These are phyloP conservation scores for Tricholoma bakamatsutake DNA, from an alignment of 768 basidiomycete species.

Conservation along the genomic window DNA sequence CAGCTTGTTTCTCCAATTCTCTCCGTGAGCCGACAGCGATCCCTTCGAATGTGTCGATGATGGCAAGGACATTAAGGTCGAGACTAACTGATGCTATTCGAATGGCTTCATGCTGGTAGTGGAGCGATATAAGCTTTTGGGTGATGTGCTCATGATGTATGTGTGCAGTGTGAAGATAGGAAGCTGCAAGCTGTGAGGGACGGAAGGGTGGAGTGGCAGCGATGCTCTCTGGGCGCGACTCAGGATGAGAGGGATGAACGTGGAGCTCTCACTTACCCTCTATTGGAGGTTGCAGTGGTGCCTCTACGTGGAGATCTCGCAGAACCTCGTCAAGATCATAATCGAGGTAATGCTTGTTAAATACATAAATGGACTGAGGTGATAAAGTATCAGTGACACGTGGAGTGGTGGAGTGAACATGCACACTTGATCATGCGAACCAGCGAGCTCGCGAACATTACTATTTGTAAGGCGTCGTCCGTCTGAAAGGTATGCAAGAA, in stretches of 20 bases:
- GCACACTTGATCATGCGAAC: conserved; percentile 65
- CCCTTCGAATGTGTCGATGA: conserved; percentile 64
- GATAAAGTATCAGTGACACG: conserved; percentile 1
- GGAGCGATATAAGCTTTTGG: conserved; percentile 45
- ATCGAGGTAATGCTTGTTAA: conserved; percentile 78
- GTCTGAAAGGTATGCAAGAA: conserved; percentile 76
- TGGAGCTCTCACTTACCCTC: conserved; percentile 45
- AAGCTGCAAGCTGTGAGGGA: conserved; percentile 58
- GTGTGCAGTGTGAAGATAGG: conserved; percentile 60
- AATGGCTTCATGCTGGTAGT: conserved; percentile 63
- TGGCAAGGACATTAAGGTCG: conserved; percentile 66
- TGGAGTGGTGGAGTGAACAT: background rate
- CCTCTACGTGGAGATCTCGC: conserved; percentile 51
- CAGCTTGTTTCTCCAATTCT: conserved; percentile 64
- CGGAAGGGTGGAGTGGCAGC: conserved; percentile 69
- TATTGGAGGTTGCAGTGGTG: conserved; percentile 61
- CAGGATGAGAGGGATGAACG: background rate
- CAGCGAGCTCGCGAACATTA: conserved; percentile 73
- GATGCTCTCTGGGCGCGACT: conserved; percentile 40
- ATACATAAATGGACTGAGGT: conserved; percentile 66
- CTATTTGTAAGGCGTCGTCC: conserved; percentile 65
- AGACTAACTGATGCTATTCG: conserved; percentile 69
- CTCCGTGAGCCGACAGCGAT: conserved; percentile 48
- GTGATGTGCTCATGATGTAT: conserved; percentile 59
- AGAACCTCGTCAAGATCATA: conserved; percentile 62